Evolutionary conservation across 176 grass and related monocot species (phyloP).

Genomic region (Aegilops longissima): DNA sequence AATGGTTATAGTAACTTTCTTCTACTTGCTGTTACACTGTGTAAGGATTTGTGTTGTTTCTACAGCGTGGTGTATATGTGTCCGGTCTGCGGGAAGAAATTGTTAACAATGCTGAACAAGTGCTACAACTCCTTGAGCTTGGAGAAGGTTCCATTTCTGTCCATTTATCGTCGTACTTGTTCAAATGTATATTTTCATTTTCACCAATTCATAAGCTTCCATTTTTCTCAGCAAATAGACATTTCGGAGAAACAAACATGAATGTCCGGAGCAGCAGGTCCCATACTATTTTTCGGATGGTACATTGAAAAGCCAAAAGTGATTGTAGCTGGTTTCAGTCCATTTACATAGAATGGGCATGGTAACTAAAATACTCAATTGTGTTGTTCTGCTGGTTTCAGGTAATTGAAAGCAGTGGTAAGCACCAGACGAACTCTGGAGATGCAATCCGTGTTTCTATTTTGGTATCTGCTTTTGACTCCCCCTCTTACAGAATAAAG

Average conservation of each 20-base stretch:
- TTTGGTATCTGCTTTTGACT: constrained; percentile 53
- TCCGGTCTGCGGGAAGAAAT: constrained; percentile 80
- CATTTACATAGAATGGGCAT: background rate
- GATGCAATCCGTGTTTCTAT: constrained; percentile 88
- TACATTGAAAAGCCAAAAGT: constrained; percentile 36
- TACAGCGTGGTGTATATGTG: constrained; percentile 80
- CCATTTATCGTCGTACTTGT: background rate
- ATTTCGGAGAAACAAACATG: constrained; percentile 98
- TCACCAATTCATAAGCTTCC: background rate
- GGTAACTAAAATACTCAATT: background rate
- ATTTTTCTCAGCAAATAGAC: constrained; percentile 71
- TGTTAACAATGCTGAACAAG: constrained; percentile 77
- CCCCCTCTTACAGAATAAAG: background rate
- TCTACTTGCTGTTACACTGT: background rate
- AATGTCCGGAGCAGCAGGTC: constrained; percentile 82
- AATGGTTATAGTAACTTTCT: background rate
- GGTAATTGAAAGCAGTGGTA: constrained; percentile 94
- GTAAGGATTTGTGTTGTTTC: constrained; percentile 1
- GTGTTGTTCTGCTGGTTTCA: constrained; percentile 23
- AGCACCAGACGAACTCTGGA: constrained; percentile 37
- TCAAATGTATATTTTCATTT: constrained; percentile 1
- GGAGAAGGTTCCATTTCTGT: constrained; percentile 64
- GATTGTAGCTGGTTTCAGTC: background rate
- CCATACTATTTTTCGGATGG: constrained; percentile 96
- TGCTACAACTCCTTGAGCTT: constrained; percentile 72